phyloP scores from a whole-genome alignment of 495 filamentous ascomycete genomes.

The Immersiella caudata region DNA sequence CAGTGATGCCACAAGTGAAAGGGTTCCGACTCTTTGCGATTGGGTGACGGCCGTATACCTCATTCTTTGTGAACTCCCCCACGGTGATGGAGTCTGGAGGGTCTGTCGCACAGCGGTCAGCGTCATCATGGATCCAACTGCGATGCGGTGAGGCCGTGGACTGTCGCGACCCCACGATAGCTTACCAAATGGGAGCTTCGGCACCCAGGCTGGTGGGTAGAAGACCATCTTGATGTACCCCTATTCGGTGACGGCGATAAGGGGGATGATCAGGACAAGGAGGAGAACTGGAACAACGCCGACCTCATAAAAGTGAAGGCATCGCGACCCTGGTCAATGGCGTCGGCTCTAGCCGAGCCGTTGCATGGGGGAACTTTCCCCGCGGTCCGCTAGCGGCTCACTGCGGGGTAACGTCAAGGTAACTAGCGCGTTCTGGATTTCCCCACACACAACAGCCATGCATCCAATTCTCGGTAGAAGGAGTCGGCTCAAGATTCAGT shows the following conservation, averaged over 20 bases:
- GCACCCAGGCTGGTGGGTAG: constrained; percentile 67
- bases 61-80: constrained; percentile 77
- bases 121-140: neutral
- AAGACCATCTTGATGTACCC: constrained; percentile 71
- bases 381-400: neutral
- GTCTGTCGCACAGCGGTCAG: constrained; percentile 37
- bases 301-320: neutral
- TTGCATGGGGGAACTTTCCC: neutral
- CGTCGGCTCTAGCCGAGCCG: neutral
- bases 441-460: too few relatives aligned
- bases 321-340: neutral
- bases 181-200: constrained; percentile 62
- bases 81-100: constrained; percentile 77
- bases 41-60: constrained; percentile 69
- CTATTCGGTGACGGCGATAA: neutral
- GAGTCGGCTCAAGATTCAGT: too few relatives aligned
- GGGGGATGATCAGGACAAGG: neutral
- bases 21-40: constrained; percentile 67
- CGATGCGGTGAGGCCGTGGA: neutral
- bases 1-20: constrained; percentile 81
- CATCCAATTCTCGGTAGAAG: too few relatives aligned
- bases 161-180: neutral
- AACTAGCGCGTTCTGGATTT: too few relatives aligned
- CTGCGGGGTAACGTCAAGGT: too few relatives aligned
- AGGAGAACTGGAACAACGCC: neutral